Evolutionary conservation across 208 protist genomes (phyloP).

Genomic region (Phytomonas sp.): DNA sequence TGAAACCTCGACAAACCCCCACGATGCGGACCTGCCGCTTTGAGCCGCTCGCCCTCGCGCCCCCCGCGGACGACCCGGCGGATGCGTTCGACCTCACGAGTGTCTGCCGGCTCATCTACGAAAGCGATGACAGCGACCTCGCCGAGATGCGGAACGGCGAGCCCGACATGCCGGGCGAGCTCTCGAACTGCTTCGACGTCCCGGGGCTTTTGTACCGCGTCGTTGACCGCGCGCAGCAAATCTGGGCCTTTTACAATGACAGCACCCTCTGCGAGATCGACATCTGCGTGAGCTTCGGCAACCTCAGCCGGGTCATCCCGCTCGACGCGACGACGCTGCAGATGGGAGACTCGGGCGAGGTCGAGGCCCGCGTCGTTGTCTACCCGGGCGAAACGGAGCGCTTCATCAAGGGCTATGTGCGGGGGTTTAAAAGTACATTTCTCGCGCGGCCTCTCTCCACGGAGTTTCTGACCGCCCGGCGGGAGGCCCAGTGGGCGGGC

Average conservation of each 20-base stretch:
- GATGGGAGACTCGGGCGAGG: slow-evolving; percentile 35
- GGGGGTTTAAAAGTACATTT: slow-evolving; percentile 73
- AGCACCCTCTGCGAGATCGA: slow-evolving; percentile 64
- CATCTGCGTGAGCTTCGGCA: slow-evolving; percentile 63
- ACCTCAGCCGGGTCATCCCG: slow-evolving; percentile 67
- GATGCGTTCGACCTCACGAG: slow-evolving; percentile 73
- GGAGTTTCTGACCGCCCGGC: slow-evolving; percentile 49
- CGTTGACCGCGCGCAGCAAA: slow-evolving; percentile 57
- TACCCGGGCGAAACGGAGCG: slow-evolving; percentile 74
- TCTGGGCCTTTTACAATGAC: slow-evolving; percentile 88
- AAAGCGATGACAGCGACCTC: slow-evolving; percentile 14
- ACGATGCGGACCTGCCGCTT: slow-evolving; percentile 27
- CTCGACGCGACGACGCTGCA: slow-evolving; percentile 52
- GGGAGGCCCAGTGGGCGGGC: slow-evolving; percentile 20
- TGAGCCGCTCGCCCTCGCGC: slow-evolving; percentile 28
- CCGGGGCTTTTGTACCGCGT: slow-evolving; percentile 78
- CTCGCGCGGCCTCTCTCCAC: slow-evolving; percentile 57
- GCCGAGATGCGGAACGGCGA: slow-evolving; percentile 55
- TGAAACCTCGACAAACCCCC: slow-evolving; percentile 47
- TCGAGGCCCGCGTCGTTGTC: slow-evolving; percentile 47
- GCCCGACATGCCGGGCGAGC: slow-evolving; percentile 52
- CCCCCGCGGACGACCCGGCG: slow-evolving; percentile 44
- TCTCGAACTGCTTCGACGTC: slow-evolving; percentile 78
- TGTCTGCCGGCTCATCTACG: slow-evolving; percentile 42
- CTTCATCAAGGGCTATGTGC: slow-evolving; percentile 75